These are phyloP conservation scores for Alternaria postmessia DNA, from an alignment of 2,329 filamentous ascomycete species.

Conservation along the genomic window DNA sequence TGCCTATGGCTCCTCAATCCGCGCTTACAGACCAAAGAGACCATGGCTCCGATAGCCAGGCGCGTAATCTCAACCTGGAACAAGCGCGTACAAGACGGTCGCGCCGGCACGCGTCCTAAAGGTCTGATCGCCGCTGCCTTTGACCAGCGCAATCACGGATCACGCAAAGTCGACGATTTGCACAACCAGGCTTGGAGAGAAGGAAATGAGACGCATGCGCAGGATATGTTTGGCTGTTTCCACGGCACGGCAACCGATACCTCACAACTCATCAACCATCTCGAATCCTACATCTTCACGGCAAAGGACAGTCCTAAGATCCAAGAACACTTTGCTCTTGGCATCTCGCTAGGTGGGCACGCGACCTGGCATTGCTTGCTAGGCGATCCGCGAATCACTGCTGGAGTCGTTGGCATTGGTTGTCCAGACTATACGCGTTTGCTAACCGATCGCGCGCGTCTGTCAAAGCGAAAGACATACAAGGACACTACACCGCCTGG, in stretches of 20 bases:
- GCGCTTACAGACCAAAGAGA: slow-evolving; percentile 71
- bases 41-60: slow-evolving; percentile 79
- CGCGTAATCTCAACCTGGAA: slow-evolving; percentile 75
- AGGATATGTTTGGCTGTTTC: slow-evolving; percentile 88
- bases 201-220: slow-evolving; percentile 82
- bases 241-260: slow-evolving; percentile 78
- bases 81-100: slow-evolving; percentile 46
- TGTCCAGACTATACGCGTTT: slow-evolving; percentile 87
- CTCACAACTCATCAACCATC: slow-evolving; percentile 75
- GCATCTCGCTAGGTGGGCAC: slow-evolving; percentile 87
- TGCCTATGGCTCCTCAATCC: slow-evolving; percentile 94
- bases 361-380: slow-evolving; percentile 85
- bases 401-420: slow-evolving; percentile 82
- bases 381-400: slow-evolving; percentile 78
- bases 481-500: slow-evolving; percentile 64
- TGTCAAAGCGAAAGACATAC: slow-evolving; percentile 71
- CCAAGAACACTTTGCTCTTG: slow-evolving; percentile 75
- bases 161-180: slow-evolving; percentile 69
- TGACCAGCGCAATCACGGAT: slow-evolving; percentile 93
- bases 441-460: slow-evolving; percentile 78
- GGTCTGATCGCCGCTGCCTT: slow-evolving; percentile 84
- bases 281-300: slow-evolving; percentile 77
- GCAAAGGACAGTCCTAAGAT: slow-evolving; percentile 54
- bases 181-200: slow-evolving; percentile 81
- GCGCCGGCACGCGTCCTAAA: slow-evolving; percentile 42